A percentile compares a stretch with the other conserved stretches of the same genome.
Conservation (phyloP, 1,139 yeast species). For the Blastobotrys elegans region DNA sequence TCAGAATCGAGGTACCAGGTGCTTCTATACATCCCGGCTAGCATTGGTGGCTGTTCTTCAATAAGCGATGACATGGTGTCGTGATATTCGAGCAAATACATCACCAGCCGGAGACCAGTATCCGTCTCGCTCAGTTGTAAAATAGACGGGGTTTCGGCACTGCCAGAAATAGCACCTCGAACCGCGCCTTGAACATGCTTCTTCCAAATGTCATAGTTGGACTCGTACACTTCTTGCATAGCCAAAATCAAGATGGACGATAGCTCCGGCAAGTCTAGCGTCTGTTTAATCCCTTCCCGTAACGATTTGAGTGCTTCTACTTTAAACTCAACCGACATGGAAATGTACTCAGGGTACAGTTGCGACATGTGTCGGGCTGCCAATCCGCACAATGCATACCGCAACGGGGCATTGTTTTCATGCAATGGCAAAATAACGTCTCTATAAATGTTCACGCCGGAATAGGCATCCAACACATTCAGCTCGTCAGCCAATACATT, state of each 20-base stretch:
- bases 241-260: slow-evolving; percentile 20
- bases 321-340: slow-evolving; percentile 19
- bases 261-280: slow-evolving; percentile 18
- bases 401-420: slow-evolving; percentile 7
- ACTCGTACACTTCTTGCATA: slow-evolving; percentile 19
- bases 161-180: slow-evolving; percentile 14
- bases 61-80: slow-evolving; percentile 18
- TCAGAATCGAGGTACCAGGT: slow-evolving; percentile 8
- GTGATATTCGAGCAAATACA: slow-evolving; percentile 19
- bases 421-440: slow-evolving; percentile 13
- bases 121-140: slow-evolving; percentile 2
- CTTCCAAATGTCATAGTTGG: slow-evolving; percentile 19
- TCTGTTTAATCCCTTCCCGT: slow-evolving; percentile 14
- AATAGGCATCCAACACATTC: slow-evolving; percentile 15
- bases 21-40: slow-evolving; percentile 15
- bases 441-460: slow-evolving; percentile 10
- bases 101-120: slow-evolving; percentile 11
- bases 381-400: slow-evolving; percentile 21
- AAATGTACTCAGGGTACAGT: slow-evolving; percentile 13
- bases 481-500: slow-evolving; percentile 17
- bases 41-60: slow-evolving; percentile 12
- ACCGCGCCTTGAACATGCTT: slow-evolving; percentile 21
- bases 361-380: slow-evolving; percentile 20
- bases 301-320: slow-evolving; percentile 20
- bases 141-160: neutral